Evolutionary conservation across 1,139 yeast genomes (phyloP).

Genomic region (Pichia sp.): DNA sequence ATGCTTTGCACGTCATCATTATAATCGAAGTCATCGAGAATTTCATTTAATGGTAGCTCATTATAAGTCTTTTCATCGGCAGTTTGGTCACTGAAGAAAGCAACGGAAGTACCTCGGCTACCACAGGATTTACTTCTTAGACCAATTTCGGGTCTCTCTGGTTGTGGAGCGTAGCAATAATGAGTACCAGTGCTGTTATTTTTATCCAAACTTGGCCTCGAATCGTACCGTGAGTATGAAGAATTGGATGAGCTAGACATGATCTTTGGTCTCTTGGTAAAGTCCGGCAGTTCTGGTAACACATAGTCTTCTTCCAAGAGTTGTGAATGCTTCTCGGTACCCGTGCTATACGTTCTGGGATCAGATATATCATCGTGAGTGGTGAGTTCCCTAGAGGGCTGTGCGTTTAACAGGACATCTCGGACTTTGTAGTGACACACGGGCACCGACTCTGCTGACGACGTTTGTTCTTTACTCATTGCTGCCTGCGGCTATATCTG

Average conservation of each 20-base stretch:
- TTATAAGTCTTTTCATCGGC: constrained; percentile 20
- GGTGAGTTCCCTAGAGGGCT: too few species aligned
- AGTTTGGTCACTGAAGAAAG: constrained; percentile 23
- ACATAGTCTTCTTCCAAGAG: background rate
- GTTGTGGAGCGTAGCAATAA: too few species aligned
- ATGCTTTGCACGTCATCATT: constrained; percentile 2
- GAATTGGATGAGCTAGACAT: background rate
- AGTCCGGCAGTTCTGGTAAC: constrained; percentile 10
- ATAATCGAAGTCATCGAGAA: constrained; percentile 10
- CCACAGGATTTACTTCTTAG: too few species aligned
- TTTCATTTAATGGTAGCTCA: constrained; percentile 17
- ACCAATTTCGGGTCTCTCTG: too few species aligned
- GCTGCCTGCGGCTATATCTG: too few species aligned
- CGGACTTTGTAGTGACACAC: too few species aligned
- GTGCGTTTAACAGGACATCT: background rate
- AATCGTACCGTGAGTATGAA: background rate
- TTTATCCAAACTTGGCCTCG: background rate
- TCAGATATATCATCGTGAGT: too few species aligned
- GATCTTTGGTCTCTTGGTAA: constrained; percentile 9
- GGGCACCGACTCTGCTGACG: too few species aligned
- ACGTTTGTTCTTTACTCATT: too few species aligned
- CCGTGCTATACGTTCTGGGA: too few species aligned
- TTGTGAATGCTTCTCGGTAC: too few species aligned
- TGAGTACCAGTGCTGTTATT: background rate
- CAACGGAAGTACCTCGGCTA: constrained; percentile 17